Conservation (phyloP, 305 asterid genomes). For the Fraxinus sp. region DNA sequence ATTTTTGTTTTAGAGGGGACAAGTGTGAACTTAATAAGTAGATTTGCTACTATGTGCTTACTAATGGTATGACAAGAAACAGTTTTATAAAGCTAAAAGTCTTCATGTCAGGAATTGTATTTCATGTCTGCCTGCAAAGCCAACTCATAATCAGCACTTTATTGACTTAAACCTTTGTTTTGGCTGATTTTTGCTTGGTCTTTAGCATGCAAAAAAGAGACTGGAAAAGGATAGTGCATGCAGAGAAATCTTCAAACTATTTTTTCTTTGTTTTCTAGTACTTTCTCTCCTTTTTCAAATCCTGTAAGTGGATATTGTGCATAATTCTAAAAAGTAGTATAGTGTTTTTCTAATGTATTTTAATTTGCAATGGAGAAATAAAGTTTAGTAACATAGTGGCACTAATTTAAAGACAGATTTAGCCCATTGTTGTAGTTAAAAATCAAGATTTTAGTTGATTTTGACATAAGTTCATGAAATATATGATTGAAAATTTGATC, state of each 20-base stretch:
- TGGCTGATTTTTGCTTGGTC: neutral
- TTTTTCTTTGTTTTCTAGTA: neutral
- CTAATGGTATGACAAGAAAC: neutral
- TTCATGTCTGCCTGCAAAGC: slow-evolving; percentile 21
- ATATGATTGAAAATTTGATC: too few species aligned
- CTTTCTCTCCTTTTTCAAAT: neutral
- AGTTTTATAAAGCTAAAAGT: neutral
- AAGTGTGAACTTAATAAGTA: neutral
- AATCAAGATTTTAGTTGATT: neutral
- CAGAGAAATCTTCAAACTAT: neutral
- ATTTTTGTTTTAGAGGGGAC: too few species aligned
- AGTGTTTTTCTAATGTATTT: neutral
- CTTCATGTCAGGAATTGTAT: slow-evolving; percentile 19
- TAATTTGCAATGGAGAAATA: neutral
- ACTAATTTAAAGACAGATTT: too few species aligned
- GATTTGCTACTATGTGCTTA: neutral
- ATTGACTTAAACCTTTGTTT: slow-evolving; percentile 16
- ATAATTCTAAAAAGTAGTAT: neutral
- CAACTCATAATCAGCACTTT: slow-evolving; percentile 10
- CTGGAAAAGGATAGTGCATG: neutral
- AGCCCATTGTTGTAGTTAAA: neutral
- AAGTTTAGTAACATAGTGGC: neutral
- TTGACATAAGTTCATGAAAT: too few species aligned
- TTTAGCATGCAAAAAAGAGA: slow-evolving; percentile 8
- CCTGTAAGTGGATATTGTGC: neutral